A percentile compares a stretch with the other conserved stretches of the same genome.
These are phyloP conservation scores for Kwoniella sp. DNA, from an alignment of 768 basidiomycete species.

Conservation along the genomic window DNA sequence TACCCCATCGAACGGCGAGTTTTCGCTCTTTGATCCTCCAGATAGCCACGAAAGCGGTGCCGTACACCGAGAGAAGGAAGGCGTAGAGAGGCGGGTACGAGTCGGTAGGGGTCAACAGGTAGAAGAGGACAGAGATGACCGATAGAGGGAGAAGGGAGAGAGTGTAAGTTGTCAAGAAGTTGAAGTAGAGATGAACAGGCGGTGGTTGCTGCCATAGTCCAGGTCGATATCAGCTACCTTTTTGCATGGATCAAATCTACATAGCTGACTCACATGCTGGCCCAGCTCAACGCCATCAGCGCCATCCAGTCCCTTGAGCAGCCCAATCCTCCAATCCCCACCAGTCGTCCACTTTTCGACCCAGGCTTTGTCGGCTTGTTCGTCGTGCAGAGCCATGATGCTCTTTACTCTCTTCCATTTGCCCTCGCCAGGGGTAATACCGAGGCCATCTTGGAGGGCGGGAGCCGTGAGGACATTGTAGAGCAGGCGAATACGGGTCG, in stretches of 20 bases:
- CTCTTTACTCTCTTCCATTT: constrained; percentile 81
- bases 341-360: constrained; percentile 58
- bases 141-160: constrained; percentile 76
- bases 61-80: constrained; percentile 75
- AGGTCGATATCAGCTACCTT: too few relatives aligned
- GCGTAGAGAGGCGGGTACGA: constrained; percentile 80
- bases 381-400: constrained; percentile 81
- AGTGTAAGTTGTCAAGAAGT: constrained; percentile 82
- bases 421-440: constrained; percentile 69
- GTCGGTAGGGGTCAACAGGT: constrained; percentile 59
- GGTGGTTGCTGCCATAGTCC: constrained; percentile 42
- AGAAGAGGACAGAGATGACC: constrained; percentile 68
- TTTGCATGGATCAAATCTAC: too few relatives aligned
- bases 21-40: constrained; percentile 86
- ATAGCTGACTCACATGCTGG: constrained; percentile 42
- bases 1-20: constrained; percentile 79
- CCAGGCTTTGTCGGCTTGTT: constrained; percentile 56
- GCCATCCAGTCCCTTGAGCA: constrained; percentile 34
- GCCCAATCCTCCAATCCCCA: constrained; percentile 48
- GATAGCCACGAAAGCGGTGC: constrained; percentile 81
- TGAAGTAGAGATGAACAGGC: constrained; percentile 64
- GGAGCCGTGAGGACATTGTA: constrained; percentile 58
- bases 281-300: constrained; percentile 31
- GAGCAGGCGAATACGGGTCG: constrained; percentile 47
- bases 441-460: constrained; percentile 76